Evolutionary conservation across 2,329 filamentous ascomycete species (phyloP).

Genomic region (Cercospora beticola): DNA sequence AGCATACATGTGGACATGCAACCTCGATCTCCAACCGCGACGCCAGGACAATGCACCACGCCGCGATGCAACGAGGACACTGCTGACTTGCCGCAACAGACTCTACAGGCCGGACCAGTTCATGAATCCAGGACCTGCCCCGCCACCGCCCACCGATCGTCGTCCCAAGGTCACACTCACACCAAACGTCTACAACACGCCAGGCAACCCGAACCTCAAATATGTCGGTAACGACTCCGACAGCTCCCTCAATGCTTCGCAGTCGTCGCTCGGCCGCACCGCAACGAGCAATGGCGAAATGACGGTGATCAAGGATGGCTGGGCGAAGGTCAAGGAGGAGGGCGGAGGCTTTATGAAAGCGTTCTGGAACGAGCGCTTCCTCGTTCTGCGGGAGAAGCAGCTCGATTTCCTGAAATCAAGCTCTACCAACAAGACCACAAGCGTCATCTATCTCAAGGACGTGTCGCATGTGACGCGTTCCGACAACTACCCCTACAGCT

Average conservation of each 20-base stretch:
- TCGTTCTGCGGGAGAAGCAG: constrained; percentile 88
- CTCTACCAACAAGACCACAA: constrained; percentile 75
- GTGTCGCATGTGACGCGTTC: constrained; percentile 88
- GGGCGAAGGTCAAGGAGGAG: constrained; percentile 87
- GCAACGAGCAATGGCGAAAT: constrained; percentile 42
- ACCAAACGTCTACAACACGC: constrained; percentile 67
- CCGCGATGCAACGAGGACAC: neutral
- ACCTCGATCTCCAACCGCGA: neutral
- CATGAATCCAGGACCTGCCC: constrained; percentile 96
- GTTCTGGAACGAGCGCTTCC: constrained; percentile 83
- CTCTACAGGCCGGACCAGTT: constrained; percentile 68
- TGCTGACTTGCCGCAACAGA: constrained; percentile 38
- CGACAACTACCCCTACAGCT: constrained; percentile 85
- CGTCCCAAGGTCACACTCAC: constrained; percentile 74
- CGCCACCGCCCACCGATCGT: constrained; percentile 80
- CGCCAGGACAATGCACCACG: constrained; percentile 7
- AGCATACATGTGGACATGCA: neutral
- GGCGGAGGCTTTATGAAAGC: constrained; percentile 61
- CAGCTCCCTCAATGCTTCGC: constrained; percentile 43
- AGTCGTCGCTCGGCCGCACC: constrained; percentile 43
- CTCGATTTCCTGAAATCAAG: constrained; percentile 94
- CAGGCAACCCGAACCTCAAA: constrained; percentile 65
- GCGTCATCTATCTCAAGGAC: constrained; percentile 80
- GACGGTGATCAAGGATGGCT: constrained; percentile 60
- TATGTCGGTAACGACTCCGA: constrained; percentile 17